Percentiles rank a stretch among this genome's conserved stretches.
phyloP scores from a whole-genome alignment of 257 asterid genomes.

The Capsicum pubescens region DNA sequence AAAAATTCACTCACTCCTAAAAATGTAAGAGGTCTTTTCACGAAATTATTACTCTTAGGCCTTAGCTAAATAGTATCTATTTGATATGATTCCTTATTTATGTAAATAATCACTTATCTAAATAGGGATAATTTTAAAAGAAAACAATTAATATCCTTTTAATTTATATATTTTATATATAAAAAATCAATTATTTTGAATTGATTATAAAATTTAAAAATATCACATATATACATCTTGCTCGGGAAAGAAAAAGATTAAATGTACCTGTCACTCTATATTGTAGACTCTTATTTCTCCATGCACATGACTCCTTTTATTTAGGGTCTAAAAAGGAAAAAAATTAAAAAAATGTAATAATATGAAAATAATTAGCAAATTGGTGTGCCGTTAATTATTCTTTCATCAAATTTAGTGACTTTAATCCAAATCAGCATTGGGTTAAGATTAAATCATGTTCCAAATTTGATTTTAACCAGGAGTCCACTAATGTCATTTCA shows the following conservation, averaged over 20 bases:
- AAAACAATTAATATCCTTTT: not conserved
- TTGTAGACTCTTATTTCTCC: not conserved
- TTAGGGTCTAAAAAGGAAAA: not conserved
- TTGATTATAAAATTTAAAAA: not conserved
- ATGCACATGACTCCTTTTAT: not conserved
- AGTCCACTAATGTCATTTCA: not conserved
- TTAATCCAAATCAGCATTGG: not conserved
- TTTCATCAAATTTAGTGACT: not conserved
- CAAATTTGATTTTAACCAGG: not conserved
- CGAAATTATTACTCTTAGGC: no score
- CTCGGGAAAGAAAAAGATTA: constrained; percentile 18
- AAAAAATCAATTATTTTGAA: not conserved
- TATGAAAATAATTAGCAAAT: not conserved
- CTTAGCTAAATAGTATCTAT: not conserved
- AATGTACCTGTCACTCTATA: not conserved
- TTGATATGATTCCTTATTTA: not conserved
- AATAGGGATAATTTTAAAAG: not conserved
- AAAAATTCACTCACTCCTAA: no score
- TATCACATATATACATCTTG: not conserved
- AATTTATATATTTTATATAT: not conserved
- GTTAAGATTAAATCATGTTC: not conserved
- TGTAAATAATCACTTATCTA: not conserved
- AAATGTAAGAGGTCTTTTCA: no score
- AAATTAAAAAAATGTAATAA: not conserved
- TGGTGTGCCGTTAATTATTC: not conserved